Evolutionary conservation across 176 grass and related monocot species (phyloP).

Genomic region (Oryza longistaminata): DNA sequence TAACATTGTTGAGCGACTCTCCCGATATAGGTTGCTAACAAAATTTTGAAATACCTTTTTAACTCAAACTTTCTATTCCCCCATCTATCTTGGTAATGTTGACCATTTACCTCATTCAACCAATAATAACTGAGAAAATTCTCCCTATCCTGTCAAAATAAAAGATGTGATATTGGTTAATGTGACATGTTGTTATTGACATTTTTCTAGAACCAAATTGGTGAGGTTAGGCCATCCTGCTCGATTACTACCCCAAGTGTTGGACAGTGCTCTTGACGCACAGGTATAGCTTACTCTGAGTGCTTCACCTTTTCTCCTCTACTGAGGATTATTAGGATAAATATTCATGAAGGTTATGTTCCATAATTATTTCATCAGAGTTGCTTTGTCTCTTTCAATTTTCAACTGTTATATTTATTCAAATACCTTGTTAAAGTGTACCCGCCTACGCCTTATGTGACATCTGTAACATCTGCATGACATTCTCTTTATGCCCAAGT

Average conservation of each 20-base stretch:
- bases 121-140: constrained; percentile 16
- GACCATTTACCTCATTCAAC: constrained; percentile 22
- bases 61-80: background rate
- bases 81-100: constrained; percentile 24
- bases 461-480: background rate
- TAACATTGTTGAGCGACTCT: constrained; percentile 97
- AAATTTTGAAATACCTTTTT: background rate
- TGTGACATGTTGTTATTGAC: constrained; percentile 23
- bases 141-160: background rate
- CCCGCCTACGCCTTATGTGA: background rate
- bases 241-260: constrained; percentile 86
- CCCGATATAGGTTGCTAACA: constrained; percentile 68
- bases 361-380: background rate
- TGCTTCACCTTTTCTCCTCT: constrained; percentile 32
- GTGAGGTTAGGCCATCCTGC: constrained; percentile 97
- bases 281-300: constrained; percentile 50
- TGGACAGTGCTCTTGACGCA: constrained; percentile 95
- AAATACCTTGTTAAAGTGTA: constrained; percentile 4
- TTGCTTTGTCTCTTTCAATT: background rate
- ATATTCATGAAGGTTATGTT: background rate
- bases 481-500: background rate
- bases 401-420: background rate
- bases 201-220: constrained; percentile 72
- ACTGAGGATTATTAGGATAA: constrained; percentile 1
- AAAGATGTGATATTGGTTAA: constrained; percentile 4